Conservation (phyloP, 805 yeast genomes). For the Suhomyces vadensis region DNA sequence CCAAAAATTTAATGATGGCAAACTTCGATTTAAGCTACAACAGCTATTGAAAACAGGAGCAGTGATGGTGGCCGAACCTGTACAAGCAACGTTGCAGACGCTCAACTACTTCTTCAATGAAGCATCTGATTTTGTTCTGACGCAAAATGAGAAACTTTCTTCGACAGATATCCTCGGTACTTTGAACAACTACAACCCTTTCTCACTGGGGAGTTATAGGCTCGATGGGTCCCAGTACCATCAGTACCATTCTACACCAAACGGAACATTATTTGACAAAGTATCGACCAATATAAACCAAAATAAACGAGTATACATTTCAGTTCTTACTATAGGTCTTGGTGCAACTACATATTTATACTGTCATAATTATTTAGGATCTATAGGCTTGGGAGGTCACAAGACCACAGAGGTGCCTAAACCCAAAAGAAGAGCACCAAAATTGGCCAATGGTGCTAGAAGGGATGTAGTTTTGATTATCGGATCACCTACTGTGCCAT, state of each 20-base stretch:
- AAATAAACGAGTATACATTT: not conserved
- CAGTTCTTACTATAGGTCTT: constrained; percentile 27
- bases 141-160: constrained; percentile 25
- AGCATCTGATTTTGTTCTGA: constrained; percentile 21
- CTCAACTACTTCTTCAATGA: constrained; percentile 23
- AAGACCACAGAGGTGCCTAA: constrained; percentile 2
- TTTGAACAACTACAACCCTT: constrained; percentile 13
- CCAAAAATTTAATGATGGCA: not conserved
- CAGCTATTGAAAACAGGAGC: too few relatives aligned
- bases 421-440: constrained; percentile 56
- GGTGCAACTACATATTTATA: constrained; percentile 19
- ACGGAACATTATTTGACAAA: not conserved
- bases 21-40: not conserved
- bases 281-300: not conserved
- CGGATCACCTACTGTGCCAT: constrained; percentile 76
- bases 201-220: constrained; percentile 2
- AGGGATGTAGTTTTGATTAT: constrained; percentile 71
- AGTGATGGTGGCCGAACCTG: constrained; percentile 48
- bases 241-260: not conserved
- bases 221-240: constrained; percentile 1
- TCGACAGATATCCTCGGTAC: constrained; percentile 17
- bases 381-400: not conserved
- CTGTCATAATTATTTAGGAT: constrained; percentile 3
- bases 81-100: constrained; percentile 37
- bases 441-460: constrained; percentile 69